Evolutionary conservation across 768 basidiomycete genomes (phyloP), one percentile per base, ranked within the genome.

Genomic region (Auriscalpium orientale): DNA sequence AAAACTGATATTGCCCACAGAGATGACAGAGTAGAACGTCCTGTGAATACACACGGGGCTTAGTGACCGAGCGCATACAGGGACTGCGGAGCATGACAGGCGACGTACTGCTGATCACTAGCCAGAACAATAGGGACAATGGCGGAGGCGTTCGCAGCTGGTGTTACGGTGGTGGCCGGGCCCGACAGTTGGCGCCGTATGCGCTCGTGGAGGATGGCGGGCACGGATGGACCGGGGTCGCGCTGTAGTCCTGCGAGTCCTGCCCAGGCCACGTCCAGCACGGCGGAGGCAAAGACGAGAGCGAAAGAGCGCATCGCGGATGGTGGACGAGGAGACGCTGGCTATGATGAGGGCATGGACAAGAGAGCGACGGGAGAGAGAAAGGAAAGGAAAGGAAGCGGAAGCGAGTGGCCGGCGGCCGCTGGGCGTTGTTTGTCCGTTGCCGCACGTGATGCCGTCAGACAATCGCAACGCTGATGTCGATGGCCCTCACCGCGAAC

Each of bases 21-120:
- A 68, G 55, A 90, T 75, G 43, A 86, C 68, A 18, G 79, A 71
- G 62, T 79, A 89, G 64, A 89, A 91, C 2, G 88, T 82, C 64
- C 89, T 90, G 28, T 28, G 47, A 35, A 40, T 11, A 4, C 12
- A 36, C 33, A 47, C 9, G 1, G 18, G 33, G 13, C 22, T 40
- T 18, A 51, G 22, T 33, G 33, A 33, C 36, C 12, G 36, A 2
- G 18, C 28, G 18, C 15, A 22, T 33, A 40, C 20, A 50, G 11
- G 46, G 21, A 43, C 54, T 2, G 33, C 22, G n/a, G 28, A 28
- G 4, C 7, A 28, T 28, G 28, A 7, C 28, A 28, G 28, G 28
- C 46, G 20, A 54, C 61, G 43, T 44, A 62, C 61, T 56, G 37
- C 50, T 53, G 54, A 53, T 62, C 61, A 16, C 48, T 55, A 13